Evolutionary conservation across 2,329 filamentous ascomycete species (phyloP).

Genomic region (Ilyonectria destructans): DNA sequence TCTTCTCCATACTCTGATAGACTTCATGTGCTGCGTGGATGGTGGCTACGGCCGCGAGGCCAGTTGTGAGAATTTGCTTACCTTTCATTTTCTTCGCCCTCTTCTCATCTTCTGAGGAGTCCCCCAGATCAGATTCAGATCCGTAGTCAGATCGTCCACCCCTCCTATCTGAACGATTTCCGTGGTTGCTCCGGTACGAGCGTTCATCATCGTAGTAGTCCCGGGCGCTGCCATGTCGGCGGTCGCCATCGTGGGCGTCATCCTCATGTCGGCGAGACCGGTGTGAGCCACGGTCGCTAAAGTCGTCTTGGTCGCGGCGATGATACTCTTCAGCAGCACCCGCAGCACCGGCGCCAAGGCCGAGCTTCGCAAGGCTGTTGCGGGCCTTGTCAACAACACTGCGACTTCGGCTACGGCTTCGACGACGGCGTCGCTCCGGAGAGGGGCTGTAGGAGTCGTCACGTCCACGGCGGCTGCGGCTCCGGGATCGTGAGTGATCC

Average conservation of each 20-base stretch:
- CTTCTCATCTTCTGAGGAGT: slow-evolving; percentile 72
- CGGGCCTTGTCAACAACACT: slow-evolving; percentile 77
- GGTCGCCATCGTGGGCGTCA: slow-evolving; percentile 64
- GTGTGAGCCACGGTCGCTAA: slow-evolving; percentile 60
- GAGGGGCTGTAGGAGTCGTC: slow-evolving; percentile 63
- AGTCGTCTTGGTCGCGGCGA: slow-evolving; percentile 63
- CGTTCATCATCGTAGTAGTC: slow-evolving; percentile 66
- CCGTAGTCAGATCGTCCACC: slow-evolving; percentile 63
- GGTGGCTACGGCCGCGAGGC: slow-evolving; percentile 72
- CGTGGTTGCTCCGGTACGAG: slow-evolving; percentile 59
- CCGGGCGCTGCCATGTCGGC: slow-evolving; percentile 58
- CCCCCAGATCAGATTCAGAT: slow-evolving; percentile 70
- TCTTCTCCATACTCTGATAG: slow-evolving; percentile 73
- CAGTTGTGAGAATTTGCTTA: slow-evolving; percentile 74
- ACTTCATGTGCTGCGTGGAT: slow-evolving; percentile 74
- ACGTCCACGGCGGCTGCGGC: slow-evolving; percentile 69
- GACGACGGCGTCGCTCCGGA: slow-evolving; percentile 61
- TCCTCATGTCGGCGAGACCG: slow-evolving; percentile 61
- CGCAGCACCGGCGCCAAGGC: slow-evolving; percentile 67
- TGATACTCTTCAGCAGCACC: slow-evolving; percentile 57
- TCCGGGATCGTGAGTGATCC: slow-evolving; percentile 68
- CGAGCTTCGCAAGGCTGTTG: slow-evolving; percentile 74
- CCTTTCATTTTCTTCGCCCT: slow-evolving; percentile 72
- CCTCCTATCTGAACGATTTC: slow-evolving; percentile 54
- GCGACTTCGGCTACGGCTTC: slow-evolving; percentile 72